Conservation (phyloP, 495 filamentous ascomycete genomes). For the Xylaria bambusicola region DNA sequence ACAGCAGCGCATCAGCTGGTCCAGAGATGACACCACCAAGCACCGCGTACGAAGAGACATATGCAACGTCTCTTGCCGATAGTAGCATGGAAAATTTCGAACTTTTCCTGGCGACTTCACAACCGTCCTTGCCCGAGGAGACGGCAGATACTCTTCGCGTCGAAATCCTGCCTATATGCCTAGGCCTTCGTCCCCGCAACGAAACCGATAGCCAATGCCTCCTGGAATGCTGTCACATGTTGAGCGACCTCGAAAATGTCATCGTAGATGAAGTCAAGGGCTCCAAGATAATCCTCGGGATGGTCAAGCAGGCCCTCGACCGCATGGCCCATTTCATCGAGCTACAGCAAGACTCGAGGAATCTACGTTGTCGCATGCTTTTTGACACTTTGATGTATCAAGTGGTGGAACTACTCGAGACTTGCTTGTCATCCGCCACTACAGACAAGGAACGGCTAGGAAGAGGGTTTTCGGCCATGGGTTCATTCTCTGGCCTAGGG, state of each 20-base stretch:
- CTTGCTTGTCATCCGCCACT: neutral
- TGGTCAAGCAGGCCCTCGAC: neutral
- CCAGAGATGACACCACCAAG: too few species aligned
- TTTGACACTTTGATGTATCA: neutral
- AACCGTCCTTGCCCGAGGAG: too few species aligned
- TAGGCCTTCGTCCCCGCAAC: neutral
- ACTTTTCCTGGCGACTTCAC: too few species aligned
- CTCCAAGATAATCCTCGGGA: slow-evolving; percentile 12
- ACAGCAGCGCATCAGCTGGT: too few species aligned
- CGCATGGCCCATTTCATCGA: neutral
- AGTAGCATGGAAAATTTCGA: too few species aligned
- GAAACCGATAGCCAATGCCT: neutral
- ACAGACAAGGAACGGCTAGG: neutral
- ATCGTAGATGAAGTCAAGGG: neutral
- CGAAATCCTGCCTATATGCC: neutral
- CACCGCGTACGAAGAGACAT: too few species aligned
- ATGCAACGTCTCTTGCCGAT: too few species aligned
- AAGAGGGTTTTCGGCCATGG: neutral
- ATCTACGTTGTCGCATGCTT: neutral
- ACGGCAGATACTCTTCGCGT: too few species aligned
- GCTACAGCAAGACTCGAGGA: neutral
- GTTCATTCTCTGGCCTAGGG: neutral
- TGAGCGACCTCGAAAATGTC: neutral
- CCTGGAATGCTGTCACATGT: neutral
- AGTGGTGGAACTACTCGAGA: neutral